Evolutionary conservation across 345 rosid species (phyloP).

Genomic region (Salix suchowensis): DNA sequence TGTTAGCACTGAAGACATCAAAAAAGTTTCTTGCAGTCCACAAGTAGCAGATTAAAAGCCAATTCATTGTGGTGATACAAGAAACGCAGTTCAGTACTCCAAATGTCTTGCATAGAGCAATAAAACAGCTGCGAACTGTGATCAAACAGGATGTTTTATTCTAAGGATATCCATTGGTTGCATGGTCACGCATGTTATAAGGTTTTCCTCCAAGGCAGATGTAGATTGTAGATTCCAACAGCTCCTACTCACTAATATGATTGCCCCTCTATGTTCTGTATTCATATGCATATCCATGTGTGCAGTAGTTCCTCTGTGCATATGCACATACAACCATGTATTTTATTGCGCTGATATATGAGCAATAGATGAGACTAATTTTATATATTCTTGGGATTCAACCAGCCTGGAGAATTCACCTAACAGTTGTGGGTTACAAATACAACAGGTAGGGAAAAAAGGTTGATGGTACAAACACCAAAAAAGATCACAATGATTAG

Average conservation of each 20-base stretch:
- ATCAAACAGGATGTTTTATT: slow-evolving; percentile 1
- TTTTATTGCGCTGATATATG: neutral
- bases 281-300: neutral
- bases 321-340: neutral
- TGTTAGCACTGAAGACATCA: neutral
- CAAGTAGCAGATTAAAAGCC: neutral
- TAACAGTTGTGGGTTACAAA: neutral
- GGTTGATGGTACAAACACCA: neutral
- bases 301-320: neutral
- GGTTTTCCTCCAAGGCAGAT: neutral
- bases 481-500: neutral
- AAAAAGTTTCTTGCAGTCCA: neutral
- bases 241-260: neutral
- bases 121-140: neutral
- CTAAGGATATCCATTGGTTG: neutral
- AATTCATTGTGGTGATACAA: neutral
- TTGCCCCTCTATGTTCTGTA: neutral
- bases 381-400: neutral
- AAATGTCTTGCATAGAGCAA: neutral
- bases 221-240: neutral
- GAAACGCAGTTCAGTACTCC: neutral
- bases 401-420: neutral
- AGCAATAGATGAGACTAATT: neutral
- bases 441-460: neutral
- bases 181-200: neutral